A percentile compares a stretch with the other conserved stretches of the same genome.
Evolutionary conservation across 2,329 filamentous ascomycete species (phyloP).

Genomic region (Cyphellophora europaea): DNA sequence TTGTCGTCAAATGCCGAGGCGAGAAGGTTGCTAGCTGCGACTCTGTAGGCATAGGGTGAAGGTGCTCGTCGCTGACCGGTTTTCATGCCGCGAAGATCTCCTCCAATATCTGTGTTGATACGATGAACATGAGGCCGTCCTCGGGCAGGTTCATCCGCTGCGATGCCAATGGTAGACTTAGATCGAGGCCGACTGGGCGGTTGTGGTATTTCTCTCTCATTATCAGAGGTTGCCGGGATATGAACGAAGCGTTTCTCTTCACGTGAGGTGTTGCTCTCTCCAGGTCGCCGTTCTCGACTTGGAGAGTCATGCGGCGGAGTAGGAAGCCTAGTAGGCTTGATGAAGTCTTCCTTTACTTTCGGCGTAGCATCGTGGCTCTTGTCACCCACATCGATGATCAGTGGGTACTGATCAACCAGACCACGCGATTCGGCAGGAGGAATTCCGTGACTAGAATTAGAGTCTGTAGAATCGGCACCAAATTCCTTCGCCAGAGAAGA

Average conservation of each 20-base stretch:
- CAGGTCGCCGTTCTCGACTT: too few species aligned
- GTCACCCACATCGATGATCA: slow-evolving; percentile 25
- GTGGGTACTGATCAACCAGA: slow-evolving; percentile 34
- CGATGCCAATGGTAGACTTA: slow-evolving; percentile 12
- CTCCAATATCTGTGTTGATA: slow-evolving; percentile 15
- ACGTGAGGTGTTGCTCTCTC: too few species aligned
- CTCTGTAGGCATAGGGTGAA: slow-evolving; percentile 15
- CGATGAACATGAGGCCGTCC: slow-evolving; percentile 16
- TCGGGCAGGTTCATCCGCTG: slow-evolving; percentile 3
- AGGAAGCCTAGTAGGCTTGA: too few species aligned
- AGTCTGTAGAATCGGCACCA: slow-evolving; percentile 21
- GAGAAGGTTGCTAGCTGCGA: background rate
- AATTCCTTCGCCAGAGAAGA: slow-evolving; percentile 31
- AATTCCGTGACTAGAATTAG: slow-evolving; percentile 13
- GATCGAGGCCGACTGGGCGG: slow-evolving; percentile 6
- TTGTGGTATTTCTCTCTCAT: background rate
- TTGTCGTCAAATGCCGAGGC: background rate
- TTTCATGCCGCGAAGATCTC: slow-evolving; percentile 8
- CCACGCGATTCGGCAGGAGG: slow-evolving; percentile 24
- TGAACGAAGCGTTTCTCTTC: background rate
- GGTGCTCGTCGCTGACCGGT: slow-evolving; percentile 11
- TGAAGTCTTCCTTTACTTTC: too few species aligned
- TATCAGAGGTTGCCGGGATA: background rate
- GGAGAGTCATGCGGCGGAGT: too few species aligned
- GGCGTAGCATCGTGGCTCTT: too few species aligned